These are phyloP conservation scores for Claviceps sp. DNA, from an alignment of 2,329 filamentous ascomycete genomes.

Conservation along the genomic window DNA sequence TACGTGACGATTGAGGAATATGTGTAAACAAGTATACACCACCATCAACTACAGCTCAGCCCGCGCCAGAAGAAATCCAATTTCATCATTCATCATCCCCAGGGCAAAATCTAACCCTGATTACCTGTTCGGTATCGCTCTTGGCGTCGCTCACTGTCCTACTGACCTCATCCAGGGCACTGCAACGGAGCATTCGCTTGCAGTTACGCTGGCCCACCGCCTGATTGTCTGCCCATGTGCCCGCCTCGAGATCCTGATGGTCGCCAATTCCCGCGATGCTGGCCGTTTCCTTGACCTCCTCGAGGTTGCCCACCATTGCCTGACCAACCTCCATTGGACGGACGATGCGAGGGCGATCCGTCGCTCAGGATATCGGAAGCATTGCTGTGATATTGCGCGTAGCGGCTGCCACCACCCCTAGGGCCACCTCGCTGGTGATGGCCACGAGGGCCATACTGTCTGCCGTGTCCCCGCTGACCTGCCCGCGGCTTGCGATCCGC, in stretches of 20 bases:
- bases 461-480: constrained; percentile 12
- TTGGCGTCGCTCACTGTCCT: not conserved
- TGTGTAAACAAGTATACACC: too few relatives aligned
- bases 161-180: not conserved
- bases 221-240: not conserved
- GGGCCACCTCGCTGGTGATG: constrained; percentile 1
- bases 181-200: not conserved
- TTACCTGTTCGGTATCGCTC: too few relatives aligned
- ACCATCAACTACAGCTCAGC: too few relatives aligned
- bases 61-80: too few relatives aligned
- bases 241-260: not conserved
- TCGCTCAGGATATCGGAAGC: constrained; percentile 2
- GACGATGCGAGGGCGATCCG: not conserved
- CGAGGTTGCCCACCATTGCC: constrained; percentile 6
- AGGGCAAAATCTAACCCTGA: too few relatives aligned
- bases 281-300: constrained; percentile 8
- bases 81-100: too few relatives aligned
- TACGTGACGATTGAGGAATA: too few relatives aligned
- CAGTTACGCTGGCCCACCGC: not conserved
- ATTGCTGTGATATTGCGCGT: not conserved
- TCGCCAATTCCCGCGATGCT: constrained; percentile 3
- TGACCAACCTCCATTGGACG: constrained; percentile 3
- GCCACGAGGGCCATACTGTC: constrained; percentile 14
- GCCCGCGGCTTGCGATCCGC: constrained; percentile 35
- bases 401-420: constrained; percentile 5